A percentile compares a stretch with the other conserved stretches of the same genome.
Conservation (phyloP, 257 asterid species). For the Phtheirospermum japonicum region DNA sequence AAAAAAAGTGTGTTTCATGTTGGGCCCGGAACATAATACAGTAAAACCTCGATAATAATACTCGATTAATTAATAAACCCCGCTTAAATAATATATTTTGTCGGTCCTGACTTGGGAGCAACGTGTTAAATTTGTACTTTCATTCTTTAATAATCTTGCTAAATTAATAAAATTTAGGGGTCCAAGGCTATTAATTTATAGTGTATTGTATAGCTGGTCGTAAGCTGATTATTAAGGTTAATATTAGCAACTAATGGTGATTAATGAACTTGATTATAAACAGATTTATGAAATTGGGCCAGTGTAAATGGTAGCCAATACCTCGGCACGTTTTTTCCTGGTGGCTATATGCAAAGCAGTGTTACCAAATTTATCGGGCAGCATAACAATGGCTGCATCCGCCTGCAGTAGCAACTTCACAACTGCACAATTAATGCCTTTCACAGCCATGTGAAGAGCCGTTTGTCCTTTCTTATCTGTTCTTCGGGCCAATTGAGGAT, state of each 20-base stretch:
- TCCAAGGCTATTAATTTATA: no score
- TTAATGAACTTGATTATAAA: not conserved
- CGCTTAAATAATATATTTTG: no score
- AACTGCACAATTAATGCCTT: constrained; percentile 54
- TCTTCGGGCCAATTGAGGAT: constrained; percentile 60
- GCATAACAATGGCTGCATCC: constrained; percentile 74
- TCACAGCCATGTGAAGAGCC: constrained; percentile 76
- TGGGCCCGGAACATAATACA: no score
- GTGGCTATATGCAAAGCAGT: constrained; percentile 76
- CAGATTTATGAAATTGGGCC: not conserved
- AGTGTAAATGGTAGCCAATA: constrained; percentile 21
- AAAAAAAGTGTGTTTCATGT: no score
- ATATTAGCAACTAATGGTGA: not conserved
- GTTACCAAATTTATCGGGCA: constrained; percentile 68
- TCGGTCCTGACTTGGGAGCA: no score
- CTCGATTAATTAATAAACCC: no score
- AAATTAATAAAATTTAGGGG: no score
- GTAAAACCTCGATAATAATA: no score
- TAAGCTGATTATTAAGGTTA: no score
- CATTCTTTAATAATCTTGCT: no score
- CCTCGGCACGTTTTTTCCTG: constrained; percentile 72
- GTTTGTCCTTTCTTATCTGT: constrained; percentile 84
- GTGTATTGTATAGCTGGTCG: no score
- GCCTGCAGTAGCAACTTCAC: constrained; percentile 65
- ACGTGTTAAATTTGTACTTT: no score